phyloP scores from a whole-genome alignment of 139 green algal species.

The Chlamydomonas eustigma region DNA sequence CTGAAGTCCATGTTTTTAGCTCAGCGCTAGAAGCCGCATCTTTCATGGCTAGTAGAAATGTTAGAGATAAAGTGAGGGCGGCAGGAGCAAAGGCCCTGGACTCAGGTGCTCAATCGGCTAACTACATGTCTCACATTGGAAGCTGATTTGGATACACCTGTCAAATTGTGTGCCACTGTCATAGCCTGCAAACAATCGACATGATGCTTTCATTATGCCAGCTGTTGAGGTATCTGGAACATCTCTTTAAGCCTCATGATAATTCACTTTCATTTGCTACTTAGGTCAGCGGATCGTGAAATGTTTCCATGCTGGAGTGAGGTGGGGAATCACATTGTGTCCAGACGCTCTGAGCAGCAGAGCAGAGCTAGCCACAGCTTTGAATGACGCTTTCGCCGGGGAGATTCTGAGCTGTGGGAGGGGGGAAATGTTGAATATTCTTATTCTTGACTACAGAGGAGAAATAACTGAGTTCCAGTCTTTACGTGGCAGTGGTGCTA shows the following conservation, averaged over 20 bases:
- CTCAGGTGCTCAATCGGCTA: too few relatives aligned
- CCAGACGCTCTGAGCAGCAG: slow-evolving; percentile 32
- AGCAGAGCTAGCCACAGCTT: slow-evolving; percentile 44
- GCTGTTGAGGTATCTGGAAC: too few relatives aligned
- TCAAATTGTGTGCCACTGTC: too few relatives aligned
- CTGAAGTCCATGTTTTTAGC: background rate
- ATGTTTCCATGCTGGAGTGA: slow-evolving; percentile 62
- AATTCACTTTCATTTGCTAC: background rate
- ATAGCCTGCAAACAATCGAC: too few relatives aligned
- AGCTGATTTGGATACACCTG: too few relatives aligned
- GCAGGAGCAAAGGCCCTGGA: too few relatives aligned
- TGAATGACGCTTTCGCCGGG: slow-evolving; percentile 49
- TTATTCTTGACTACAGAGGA: slow-evolving; percentile 49
- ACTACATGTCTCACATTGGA: too few relatives aligned
- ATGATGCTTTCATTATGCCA: too few relatives aligned
- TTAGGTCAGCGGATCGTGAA: slow-evolving; percentile 46
- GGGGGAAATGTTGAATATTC: slow-evolving; percentile 39
- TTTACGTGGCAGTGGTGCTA: slow-evolving; percentile 20
- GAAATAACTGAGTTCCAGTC: slow-evolving; percentile 23
- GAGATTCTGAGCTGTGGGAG: slow-evolving; percentile 49
- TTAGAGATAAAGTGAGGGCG: background rate
- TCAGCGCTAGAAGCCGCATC: background rate
- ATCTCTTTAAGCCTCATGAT: too few relatives aligned
- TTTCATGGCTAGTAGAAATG: background rate
- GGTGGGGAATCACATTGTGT: slow-evolving; percentile 50